phyloP scores from a whole-genome alignment of 2,329 filamentous ascomycete species.

The Colletotrichum caudatum region DNA sequence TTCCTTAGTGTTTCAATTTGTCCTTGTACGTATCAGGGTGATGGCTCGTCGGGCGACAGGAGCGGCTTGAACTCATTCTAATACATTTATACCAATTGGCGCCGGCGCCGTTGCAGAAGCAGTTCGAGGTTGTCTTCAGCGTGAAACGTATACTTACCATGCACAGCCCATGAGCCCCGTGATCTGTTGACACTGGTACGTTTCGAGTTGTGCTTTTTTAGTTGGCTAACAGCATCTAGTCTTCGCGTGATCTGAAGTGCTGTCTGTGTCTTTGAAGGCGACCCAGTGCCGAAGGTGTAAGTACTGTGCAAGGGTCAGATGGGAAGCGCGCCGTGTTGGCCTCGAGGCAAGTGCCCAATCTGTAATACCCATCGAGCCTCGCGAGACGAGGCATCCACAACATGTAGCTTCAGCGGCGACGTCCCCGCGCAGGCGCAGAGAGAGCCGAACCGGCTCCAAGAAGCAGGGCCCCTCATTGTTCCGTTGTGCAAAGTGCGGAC shows the following conservation, averaged over 20 bases:
- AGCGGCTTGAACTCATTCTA: background rate
- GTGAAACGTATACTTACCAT: background rate
- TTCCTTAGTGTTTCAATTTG: background rate
- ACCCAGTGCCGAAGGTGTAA: too few relatives aligned
- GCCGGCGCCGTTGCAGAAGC: background rate
- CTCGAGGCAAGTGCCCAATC: too few relatives aligned
- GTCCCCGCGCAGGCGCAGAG: slow-evolving; percentile 10
- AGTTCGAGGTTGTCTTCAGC: too few relatives aligned
- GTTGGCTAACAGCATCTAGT: too few relatives aligned
- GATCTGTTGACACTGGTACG: slow-evolving; percentile 21
- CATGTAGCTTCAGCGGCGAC: too few relatives aligned
- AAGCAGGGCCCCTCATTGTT: slow-evolving; percentile 7
- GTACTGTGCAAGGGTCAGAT: too few relatives aligned
- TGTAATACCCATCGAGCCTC: too few relatives aligned
- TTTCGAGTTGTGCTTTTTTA: too few relatives aligned
- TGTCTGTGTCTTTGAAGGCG: too few relatives aligned
- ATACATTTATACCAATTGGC: background rate
- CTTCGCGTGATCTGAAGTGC: too few relatives aligned
- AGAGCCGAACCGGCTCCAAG: slow-evolving; percentile 9
- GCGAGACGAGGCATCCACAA: too few relatives aligned
- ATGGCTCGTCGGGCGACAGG: background rate
- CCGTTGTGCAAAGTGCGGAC: background rate
- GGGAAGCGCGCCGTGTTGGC: too few relatives aligned
- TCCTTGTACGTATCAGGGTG: background rate
- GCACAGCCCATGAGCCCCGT: background rate